phyloP scores from a whole-genome alignment of 441 rosid genomes.

The Hura crepitans region DNA sequence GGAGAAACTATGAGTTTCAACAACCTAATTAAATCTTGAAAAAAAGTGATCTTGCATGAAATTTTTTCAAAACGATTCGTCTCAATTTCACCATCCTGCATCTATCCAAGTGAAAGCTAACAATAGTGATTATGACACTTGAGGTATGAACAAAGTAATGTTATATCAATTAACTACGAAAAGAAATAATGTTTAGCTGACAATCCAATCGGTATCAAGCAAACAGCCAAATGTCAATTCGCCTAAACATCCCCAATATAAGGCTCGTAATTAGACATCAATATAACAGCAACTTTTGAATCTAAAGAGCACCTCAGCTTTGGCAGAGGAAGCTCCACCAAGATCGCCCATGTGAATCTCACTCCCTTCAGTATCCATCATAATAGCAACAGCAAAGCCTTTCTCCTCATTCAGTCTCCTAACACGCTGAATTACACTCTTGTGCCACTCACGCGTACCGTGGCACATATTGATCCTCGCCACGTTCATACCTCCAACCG shows the following conservation, averaged over 20 bases:
- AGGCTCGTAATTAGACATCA: neutral
- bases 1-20: neutral
- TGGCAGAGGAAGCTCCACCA: constrained; percentile 77
- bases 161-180: neutral
- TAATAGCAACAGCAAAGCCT: constrained; percentile 88
- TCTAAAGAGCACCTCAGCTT: constrained; percentile 62
- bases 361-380: constrained; percentile 99
- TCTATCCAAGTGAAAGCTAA: neutral
- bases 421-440: constrained; percentile 64
- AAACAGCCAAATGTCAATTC: too few species aligned
- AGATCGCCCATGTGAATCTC: constrained; percentile 99
- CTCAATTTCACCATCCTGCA: neutral
- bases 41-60: neutral
- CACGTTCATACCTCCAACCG: constrained; percentile 95
- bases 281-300: neutral
- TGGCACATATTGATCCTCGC: constrained; percentile 97
- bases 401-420: constrained; percentile 84
- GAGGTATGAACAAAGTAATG: neutral
- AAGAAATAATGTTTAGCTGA: neutral
- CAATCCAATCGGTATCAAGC: neutral
- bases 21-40: constrained; percentile 4
- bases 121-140: neutral
- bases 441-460: constrained; percentile 91
- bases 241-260: too few species aligned
- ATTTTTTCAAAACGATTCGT: neutral